These are phyloP conservation scores for Tuber melanosporum DNA, from an alignment of 495 filamentous ascomycete genomes.

Conservation along the genomic window DNA sequence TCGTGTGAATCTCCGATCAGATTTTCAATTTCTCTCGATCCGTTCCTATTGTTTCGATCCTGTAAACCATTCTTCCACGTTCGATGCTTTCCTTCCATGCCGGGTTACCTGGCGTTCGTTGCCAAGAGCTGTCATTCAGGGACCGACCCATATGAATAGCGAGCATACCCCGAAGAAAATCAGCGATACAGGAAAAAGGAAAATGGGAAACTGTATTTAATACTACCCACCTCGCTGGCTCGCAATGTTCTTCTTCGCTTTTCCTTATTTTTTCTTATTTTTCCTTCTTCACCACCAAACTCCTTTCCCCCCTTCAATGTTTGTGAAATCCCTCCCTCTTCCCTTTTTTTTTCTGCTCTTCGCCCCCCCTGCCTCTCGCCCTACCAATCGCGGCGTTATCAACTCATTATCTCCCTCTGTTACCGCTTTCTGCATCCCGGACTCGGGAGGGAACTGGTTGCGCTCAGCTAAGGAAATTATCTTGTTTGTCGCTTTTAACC, in stretches of 20 bases:
- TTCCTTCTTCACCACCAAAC: slow-evolving; percentile 25
- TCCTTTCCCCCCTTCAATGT: slow-evolving; percentile 17
- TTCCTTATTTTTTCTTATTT: slow-evolving; percentile 1
- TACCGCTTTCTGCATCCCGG: slow-evolving; percentile 24
- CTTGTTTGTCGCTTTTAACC: slow-evolving; percentile 39
- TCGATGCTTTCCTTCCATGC: slow-evolving; percentile 20
- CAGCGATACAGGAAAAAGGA: background rate
- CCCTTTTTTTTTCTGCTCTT: background rate
- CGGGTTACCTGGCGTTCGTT: slow-evolving; percentile 18
- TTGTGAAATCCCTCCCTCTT: slow-evolving; percentile 7
- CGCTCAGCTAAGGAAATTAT: slow-evolving; percentile 33
- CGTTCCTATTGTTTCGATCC: slow-evolving; percentile 36
- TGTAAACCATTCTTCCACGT: slow-evolving; percentile 14
- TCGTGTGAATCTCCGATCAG: slow-evolving; percentile 36
- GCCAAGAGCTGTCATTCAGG: slow-evolving; percentile 32
- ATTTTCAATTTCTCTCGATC: slow-evolving; percentile 38
- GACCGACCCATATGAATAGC: slow-evolving; percentile 9
- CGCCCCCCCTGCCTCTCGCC: background rate
- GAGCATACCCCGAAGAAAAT: slow-evolving; percentile 1
- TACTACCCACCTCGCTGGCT: slow-evolving; percentile 29
- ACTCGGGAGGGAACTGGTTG: slow-evolving; percentile 22
- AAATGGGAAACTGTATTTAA: slow-evolving; percentile 25
- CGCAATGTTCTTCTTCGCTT: background rate
- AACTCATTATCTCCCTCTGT: slow-evolving; percentile 6
- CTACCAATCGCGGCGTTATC: slow-evolving; percentile 3